Evolutionary conservation across 139 green algal species (phyloP), one percentile per base, ranked within the genome.

Genomic region (Dunaliella sp.): DNA sequence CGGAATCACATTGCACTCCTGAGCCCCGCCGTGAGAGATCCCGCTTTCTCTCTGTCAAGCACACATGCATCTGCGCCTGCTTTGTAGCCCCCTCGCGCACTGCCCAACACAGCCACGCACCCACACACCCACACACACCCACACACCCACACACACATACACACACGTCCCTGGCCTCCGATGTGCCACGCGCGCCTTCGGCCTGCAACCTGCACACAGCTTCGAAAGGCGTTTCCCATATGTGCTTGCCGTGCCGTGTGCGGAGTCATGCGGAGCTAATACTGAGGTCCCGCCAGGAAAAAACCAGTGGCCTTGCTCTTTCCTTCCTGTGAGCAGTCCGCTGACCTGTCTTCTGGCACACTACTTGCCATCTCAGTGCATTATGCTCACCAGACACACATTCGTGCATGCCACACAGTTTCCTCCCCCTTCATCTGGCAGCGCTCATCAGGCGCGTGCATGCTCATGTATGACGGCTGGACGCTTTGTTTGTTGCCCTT

Each of bases 331-430:
- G 76, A 34, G 34, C 34, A 33, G 76, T 33, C 76, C 34, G 76
- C 76, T 81, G 76, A 81, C 76, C 76, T 81, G 76, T 81, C 76
- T 34, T 81, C n/a, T 81, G 76, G n/a, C 76, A 81, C 33, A 81
- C 30, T 37, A 26, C 48, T 65, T 65, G 48, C 48, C 48, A 65
- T 7, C 48, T 65, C 48, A 26, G 48, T 65, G 48, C 48, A n/a
- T n/a, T 65, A 7, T 65, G 7, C 48, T 16, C 7, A 65, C 48
- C 48, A 65, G 48, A 16, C 7, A 65, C 48, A 26, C 48, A 16
- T 65, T 65, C 48, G 7, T 65, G 76, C 76, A 2, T 36, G 28
- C n/a, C 76, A 34, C 37, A 31, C 76, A 30, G n/a, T 65, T 65
- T 7, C 48, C 16, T 65, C 7, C 48, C 16, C 48, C 7, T 16